phyloP scores from a whole-genome alignment of 2,329 filamentous ascomycete species.

The Cladophialophora yegresii region DNA sequence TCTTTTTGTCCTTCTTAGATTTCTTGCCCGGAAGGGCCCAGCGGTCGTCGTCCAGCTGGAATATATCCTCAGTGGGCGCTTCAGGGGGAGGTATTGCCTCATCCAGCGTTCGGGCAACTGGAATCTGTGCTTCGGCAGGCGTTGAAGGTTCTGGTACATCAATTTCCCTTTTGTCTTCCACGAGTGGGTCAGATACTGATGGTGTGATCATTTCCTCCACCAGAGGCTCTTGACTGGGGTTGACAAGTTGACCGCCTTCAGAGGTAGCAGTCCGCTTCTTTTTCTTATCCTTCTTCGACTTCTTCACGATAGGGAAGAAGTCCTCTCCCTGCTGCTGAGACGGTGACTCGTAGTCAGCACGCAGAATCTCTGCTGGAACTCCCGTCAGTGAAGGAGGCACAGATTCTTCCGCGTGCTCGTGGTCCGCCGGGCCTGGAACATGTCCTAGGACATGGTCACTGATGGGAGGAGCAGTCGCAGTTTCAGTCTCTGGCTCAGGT shows the following conservation, averaged over 20 bases:
- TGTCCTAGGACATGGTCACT: background rate
- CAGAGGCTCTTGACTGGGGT: background rate
- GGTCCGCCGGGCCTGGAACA: background rate
- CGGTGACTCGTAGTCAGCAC: background rate
- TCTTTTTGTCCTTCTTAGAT: slow-evolving; percentile 39
- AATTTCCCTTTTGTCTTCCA: background rate
- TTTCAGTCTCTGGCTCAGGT: background rate
- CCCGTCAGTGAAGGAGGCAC: background rate
- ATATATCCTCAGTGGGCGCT: background rate
- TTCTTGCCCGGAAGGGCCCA: background rate
- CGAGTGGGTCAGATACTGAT: background rate
- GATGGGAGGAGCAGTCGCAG: background rate
- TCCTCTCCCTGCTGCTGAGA: slow-evolving; percentile 20
- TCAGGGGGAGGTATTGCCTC: background rate
- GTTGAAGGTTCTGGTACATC: background rate
- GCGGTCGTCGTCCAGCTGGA: slow-evolving; percentile 9
- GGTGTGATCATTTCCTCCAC: background rate
- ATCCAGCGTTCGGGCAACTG: background rate
- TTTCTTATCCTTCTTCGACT: slow-evolving; percentile 33
- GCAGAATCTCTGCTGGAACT: background rate
- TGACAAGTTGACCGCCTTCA: slow-evolving; percentile 7
- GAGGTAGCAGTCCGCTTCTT: slow-evolving; percentile 28
- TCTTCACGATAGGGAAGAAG: slow-evolving; percentile 5
- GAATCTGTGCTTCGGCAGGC: background rate
- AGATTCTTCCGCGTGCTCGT: background rate